phyloP scores from a whole-genome alignment of 2,329 filamentous ascomycete species.

The Ceratocystis alfenasii region DNA sequence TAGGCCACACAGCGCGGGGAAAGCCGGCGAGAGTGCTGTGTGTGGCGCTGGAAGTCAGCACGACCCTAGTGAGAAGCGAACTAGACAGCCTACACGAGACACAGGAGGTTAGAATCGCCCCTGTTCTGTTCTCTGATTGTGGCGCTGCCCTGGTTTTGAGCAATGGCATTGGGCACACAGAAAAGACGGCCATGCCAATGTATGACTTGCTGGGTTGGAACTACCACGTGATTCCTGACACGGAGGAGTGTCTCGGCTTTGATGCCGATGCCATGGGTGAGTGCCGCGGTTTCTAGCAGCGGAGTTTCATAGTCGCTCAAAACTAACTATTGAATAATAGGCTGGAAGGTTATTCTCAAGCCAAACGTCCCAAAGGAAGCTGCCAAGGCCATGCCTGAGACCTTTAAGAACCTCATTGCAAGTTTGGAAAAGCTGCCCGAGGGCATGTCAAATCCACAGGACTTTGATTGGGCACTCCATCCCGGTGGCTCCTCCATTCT shows the following conservation, averaged over 20 bases:
- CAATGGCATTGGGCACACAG: conserved; percentile 44
- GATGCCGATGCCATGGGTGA: conserved; percentile 50
- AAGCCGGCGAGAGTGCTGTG: conserved; percentile 52
- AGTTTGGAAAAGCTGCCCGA: conserved; percentile 33
- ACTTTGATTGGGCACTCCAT: conserved; percentile 65
- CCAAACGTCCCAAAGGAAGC: conserved; percentile 49
- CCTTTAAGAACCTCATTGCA: conserved; percentile 42
- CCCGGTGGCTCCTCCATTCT: conserved; percentile 57
- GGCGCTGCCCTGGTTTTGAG: conserved; percentile 54
- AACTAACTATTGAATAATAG: conserved; percentile 25
- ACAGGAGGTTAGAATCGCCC: conserved; percentile 52
- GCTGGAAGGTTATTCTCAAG: conserved; percentile 56
- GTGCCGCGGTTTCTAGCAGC: conserved; percentile 23
- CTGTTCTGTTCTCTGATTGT: conserved; percentile 57
- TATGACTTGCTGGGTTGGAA: conserved; percentile 57
- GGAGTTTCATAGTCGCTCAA: no score
- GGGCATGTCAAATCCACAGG: conserved; percentile 36
- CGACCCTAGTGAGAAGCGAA: conserved; percentile 51
- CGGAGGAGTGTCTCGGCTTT: conserved; percentile 51
- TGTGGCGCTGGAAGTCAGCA: conserved; percentile 52
- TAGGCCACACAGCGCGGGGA: conserved; percentile 47
- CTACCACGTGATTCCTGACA: conserved; percentile 49
- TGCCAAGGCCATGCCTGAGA: conserved; percentile 38
- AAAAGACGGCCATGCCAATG: conserved; percentile 30
- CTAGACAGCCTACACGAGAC: conserved; percentile 48